Conservation (phyloP, 495 filamentous ascomycete species). For the Penicillium verhagenii region DNA sequence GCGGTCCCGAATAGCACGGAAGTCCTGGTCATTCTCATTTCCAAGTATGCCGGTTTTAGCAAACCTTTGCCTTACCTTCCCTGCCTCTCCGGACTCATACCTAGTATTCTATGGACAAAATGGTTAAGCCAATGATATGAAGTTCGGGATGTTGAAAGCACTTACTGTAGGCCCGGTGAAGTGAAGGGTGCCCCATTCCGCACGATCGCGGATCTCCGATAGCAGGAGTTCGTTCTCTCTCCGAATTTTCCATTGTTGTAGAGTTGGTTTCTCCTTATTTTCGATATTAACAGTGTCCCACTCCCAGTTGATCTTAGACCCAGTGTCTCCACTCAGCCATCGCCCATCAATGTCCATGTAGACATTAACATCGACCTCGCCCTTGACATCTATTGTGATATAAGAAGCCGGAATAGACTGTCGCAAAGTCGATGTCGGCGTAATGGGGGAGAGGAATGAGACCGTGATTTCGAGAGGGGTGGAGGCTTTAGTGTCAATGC, state of each 20-base stretch:
- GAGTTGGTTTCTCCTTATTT: conserved; percentile 24
- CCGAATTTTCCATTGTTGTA: conserved; percentile 65
- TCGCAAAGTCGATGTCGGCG: conserved; percentile 84
- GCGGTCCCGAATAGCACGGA: conserved; percentile 74
- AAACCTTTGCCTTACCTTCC: conserved; percentile 68
- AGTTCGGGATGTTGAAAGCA: conserved; percentile 1
- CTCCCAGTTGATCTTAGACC: conserved; percentile 68
- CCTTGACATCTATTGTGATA: conserved; percentile 70
- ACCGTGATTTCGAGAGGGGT: conserved; percentile 61
- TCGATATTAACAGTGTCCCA: conserved; percentile 43
- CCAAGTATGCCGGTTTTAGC: conserved; percentile 63
- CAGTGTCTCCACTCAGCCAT: conserved; percentile 78
- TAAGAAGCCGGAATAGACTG: conserved; percentile 92
- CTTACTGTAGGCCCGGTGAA: conserved; percentile 67
- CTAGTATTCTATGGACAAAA: conserved; percentile 47
- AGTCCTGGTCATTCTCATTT: conserved; percentile 63
- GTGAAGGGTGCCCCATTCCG: conserved; percentile 88
- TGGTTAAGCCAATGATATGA: conserved; percentile 16
- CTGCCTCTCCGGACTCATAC: conserved; percentile 72
- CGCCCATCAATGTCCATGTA: conserved; percentile 88
- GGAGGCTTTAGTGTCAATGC: conserved; percentile 47
- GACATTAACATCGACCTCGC: conserved; percentile 69
- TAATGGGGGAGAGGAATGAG: conserved; percentile 91
- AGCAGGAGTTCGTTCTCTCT: conserved; percentile 64
- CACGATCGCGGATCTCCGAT: conserved; percentile 71